Evolutionary conservation across 1,139 yeast genomes (phyloP).

Genomic region (Blastobotrys elegans): DNA sequence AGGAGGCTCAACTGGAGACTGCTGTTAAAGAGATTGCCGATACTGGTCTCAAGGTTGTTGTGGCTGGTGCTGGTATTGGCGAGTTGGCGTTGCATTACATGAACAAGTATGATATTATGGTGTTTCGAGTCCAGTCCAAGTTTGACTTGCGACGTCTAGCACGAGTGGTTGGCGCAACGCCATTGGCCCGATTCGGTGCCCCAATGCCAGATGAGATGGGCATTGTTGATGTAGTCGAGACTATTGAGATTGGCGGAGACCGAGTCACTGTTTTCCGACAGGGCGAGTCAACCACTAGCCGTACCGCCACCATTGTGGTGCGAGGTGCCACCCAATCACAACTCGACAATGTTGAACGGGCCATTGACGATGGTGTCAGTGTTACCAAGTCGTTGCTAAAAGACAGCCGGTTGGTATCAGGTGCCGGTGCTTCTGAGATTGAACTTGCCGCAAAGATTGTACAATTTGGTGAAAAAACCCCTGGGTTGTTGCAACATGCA

Average conservation of each 20-base stretch:
- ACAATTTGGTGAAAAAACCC: slow-evolving; percentile 85
- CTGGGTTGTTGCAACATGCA: slow-evolving; percentile 89
- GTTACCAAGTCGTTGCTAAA: slow-evolving; percentile 85
- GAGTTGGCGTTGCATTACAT: slow-evolving; percentile 90
- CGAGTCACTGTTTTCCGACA: slow-evolving; percentile 93
- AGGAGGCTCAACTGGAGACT: slow-evolving; percentile 87
- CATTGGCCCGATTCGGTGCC: slow-evolving; percentile 90
- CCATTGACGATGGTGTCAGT: slow-evolving; percentile 94
- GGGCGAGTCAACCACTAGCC: slow-evolving; percentile 46
- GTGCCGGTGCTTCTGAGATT: slow-evolving; percentile 96
- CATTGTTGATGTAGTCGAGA: slow-evolving; percentile 77
- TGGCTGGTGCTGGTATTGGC: slow-evolving; percentile 92
- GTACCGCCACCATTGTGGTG: slow-evolving; percentile 86
- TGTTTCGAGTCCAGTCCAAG: slow-evolving; percentile 85
- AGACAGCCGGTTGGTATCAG: slow-evolving; percentile 77
- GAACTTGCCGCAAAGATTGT: slow-evolving; percentile 78
- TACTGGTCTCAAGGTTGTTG: slow-evolving; percentile 78
- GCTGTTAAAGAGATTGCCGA: slow-evolving; percentile 79
- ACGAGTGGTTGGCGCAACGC: slow-evolving; percentile 97
- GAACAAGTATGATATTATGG: slow-evolving; percentile 79
- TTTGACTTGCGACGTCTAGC: slow-evolving; percentile 91
- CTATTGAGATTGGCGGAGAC: slow-evolving; percentile 95
- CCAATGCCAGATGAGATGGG: slow-evolving; percentile 97
- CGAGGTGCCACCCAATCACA: slow-evolving; percentile 97
- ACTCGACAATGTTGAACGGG: slow-evolving; percentile 92